Percentiles rank a stretch among this genome's conserved stretches.
Conservation (phyloP, 2,329 filamentous ascomycete genomes). For the Coniella lustricola region DNA sequence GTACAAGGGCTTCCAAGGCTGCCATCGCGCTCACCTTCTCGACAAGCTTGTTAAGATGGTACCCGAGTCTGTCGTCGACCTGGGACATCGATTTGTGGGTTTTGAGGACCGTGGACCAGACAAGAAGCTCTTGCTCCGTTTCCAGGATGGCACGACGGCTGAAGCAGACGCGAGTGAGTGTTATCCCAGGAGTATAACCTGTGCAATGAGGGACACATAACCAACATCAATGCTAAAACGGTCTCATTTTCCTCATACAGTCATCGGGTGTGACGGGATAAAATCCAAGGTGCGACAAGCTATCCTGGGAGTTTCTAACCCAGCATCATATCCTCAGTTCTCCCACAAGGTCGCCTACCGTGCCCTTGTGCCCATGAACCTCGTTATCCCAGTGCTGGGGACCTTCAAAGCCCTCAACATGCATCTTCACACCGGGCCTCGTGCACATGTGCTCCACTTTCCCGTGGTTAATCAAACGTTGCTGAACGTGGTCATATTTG, state of each 20-base stretch:
- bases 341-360: conserved; percentile 56
- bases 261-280: conserved; percentile 60
- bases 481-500: conserved; percentile 49
- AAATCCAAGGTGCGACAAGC: conserved; percentile 46
- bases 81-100: conserved; percentile 10
- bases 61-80: conserved; percentile 3
- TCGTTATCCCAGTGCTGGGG: conserved; percentile 42
- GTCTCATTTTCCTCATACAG: too few species aligned
- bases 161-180: conserved; percentile 26
- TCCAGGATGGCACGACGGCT: conserved; percentile 32
- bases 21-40: conserved; percentile 18
- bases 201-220: too few species aligned
- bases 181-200: too few species aligned
- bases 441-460: conserved; percentile 53
- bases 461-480: conserved; percentile 49
- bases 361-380: conserved; percentile 51
- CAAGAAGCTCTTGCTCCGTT: conserved; percentile 25
- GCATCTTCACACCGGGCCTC: conserved; percentile 51
- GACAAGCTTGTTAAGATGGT: conserved; percentile 14
- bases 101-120: conserved; percentile 14
- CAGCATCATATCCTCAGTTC: conserved; percentile 32
- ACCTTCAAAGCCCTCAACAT: conserved; percentile 39
- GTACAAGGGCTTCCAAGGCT: conserved; percentile 20
- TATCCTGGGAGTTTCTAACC: conserved; percentile 37
- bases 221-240: too few species aligned